Base-by-base conservation (phyloP, 2,329 filamentous ascomycete species). In the Cercospora brassicicola region DNA sequence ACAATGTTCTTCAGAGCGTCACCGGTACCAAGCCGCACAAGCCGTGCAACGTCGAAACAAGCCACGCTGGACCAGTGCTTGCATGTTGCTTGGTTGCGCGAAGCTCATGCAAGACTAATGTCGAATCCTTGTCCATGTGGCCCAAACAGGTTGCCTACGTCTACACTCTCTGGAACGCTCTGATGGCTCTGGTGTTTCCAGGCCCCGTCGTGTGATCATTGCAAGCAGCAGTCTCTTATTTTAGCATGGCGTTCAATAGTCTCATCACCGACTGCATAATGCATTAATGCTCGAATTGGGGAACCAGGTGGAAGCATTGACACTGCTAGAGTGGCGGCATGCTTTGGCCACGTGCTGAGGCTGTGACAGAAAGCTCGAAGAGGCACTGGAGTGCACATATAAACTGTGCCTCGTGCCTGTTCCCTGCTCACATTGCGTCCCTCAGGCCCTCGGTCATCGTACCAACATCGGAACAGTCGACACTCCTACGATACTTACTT, bases 91-190 rank as follows among this genome's bases (percentile, higher is more conserved):
- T 57, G 39, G 15, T 26, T 36, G 48, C 51, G 28, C 33, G 33
- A 64, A 64, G 62, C 62, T 57, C 62, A 45, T 31, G 62, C 51
- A 59, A 59, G 30, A 64, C 48, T 51, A 56, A 59, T 59, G 55
- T 59, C 55, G 55, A 2, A 59, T 36, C 55, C 55, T 36, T 59
- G 55, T 20, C 11, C 30, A 30, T 57, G 18, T 15, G 55, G 23
- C 55, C 23, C 28, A 18, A 28, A 57, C 6, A 15, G 48, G 10
- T 55, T 28, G 23, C 23, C 23, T 26, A 15, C 23, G 48, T 26
- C 48, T 55, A 28, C 26, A 15, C 23, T 28, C 48, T 55, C 23
- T 55, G 48, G 48, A 26, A 55, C 48, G 23, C 48, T 55, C 11
- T 26, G 11, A 15, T 26, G 23, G 11, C 11, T 28, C 23, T 55